phyloP scores from a whole-genome alignment of 148 eudicot genomes.

The Vaccinium darrowii region DNA sequence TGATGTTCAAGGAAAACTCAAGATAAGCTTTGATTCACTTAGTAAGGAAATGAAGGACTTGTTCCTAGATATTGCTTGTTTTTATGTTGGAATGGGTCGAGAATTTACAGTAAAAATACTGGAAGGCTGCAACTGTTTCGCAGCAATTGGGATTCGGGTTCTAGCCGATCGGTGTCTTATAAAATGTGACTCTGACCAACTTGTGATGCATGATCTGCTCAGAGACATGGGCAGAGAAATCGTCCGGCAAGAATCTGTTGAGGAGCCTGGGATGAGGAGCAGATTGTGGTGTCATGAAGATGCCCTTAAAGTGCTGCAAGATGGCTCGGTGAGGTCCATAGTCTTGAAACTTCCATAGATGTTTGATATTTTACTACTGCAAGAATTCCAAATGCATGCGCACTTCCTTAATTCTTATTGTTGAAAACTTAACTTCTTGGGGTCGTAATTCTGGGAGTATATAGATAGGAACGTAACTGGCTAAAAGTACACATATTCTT shows the following conservation, averaged over 20 bases:
- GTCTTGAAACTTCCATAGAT: no score
- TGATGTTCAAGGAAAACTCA: neutral
- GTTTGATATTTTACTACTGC: neutral
- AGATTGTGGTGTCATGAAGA: slow-evolving; percentile 6
- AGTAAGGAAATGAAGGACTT: neutral
- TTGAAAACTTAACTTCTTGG: no score
- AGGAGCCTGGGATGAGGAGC: slow-evolving; percentile 6
- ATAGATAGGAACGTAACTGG: no score
- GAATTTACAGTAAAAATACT: neutral
- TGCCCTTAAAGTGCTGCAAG: neutral
- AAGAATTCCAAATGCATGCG: neutral
- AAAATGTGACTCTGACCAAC: neutral
- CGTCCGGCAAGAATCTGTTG: slow-evolving; percentile 6
- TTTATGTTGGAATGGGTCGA: neutral
- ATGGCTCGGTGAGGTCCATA: neutral
- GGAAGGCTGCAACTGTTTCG: neutral
- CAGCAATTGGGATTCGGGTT: neutral
- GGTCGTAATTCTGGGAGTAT: no score
- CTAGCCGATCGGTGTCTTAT: neutral
- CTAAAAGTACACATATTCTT: no score
- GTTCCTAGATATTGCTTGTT: neutral
- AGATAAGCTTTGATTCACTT: neutral
- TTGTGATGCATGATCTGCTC: neutral
- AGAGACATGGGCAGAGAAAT: neutral
- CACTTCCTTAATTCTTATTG: no score